Evolutionary conservation across 2,329 filamentous ascomycete species (phyloP).

Genomic region (Rhinocladiella similis): DNA sequence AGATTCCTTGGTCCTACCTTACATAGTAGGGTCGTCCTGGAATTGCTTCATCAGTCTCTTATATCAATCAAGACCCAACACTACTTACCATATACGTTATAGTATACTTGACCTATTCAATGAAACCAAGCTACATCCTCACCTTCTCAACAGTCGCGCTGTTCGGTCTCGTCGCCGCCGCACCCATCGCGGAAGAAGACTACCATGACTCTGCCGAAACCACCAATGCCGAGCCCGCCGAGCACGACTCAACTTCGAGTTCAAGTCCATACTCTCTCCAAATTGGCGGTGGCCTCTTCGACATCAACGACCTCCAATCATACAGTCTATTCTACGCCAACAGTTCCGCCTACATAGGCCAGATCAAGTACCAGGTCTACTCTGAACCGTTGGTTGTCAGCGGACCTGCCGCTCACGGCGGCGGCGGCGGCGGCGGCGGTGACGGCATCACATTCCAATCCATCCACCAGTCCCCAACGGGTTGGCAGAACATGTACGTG

Average conservation of each 20-base stretch:
- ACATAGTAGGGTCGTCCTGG: no score
- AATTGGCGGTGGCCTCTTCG: conserved; percentile 5
- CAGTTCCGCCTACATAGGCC: conserved; percentile 15
- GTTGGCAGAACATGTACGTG: conserved; percentile 15
- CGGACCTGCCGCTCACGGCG: no score
- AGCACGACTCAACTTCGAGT: not conserved
- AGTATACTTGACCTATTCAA: not conserved
- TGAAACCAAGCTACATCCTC: not conserved
- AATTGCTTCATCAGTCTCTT: no score
- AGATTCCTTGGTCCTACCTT: no score
- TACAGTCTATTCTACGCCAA: conserved; percentile 17
- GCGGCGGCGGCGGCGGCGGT: not conserved
- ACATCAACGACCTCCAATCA: conserved; percentile 8
- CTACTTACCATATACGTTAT: no score
- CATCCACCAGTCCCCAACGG: conserved; percentile 14
- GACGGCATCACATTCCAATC: conserved; percentile 12
- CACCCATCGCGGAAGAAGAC: not conserved
- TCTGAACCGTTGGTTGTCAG: conserved; percentile 14
- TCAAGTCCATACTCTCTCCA: not conserved
- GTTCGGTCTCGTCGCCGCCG: not conserved
- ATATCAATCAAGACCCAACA: no score
- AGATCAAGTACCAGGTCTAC: conserved; percentile 18
- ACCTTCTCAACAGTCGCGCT: not conserved
- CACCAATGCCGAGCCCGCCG: not conserved
- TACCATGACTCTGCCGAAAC: no score